phyloP scores from a whole-genome alignment of 1,284 basidiomycete genomes.

The Moesziomyces antarcticus region DNA sequence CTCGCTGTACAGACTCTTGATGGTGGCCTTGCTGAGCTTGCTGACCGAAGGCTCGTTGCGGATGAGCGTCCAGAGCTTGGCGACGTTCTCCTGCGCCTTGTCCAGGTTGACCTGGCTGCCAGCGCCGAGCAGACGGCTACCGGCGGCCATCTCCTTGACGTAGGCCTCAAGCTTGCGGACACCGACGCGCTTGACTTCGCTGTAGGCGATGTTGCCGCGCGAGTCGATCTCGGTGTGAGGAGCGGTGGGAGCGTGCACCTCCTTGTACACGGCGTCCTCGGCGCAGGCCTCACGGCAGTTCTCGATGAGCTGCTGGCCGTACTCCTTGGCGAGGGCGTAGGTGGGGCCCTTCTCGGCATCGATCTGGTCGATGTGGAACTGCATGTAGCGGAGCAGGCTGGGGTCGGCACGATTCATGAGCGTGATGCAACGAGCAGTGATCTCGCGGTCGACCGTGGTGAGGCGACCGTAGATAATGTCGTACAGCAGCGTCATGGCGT shows the following conservation, averaged over 20 bases:
- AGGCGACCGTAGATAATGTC: conserved; percentile 79
- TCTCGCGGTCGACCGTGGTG: conserved; percentile 81
- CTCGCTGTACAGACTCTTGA: conserved; percentile 95
- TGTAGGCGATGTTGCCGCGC: conserved; percentile 93
- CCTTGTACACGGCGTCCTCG: conserved; percentile 89
- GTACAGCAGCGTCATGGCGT: conserved; percentile 93
- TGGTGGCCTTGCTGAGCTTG: conserved; percentile 94
- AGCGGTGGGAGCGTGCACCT: conserved; percentile 78
- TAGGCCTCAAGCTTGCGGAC: conserved; percentile 98
- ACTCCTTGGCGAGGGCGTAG: conserved; percentile 93
- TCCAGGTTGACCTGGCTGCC: conserved; percentile 72
- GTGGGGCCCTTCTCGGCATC: conserved; percentile 83
- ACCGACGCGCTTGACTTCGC: conserved; percentile 91
- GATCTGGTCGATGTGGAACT: conserved; percentile 88
- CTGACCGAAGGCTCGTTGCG: conserved; percentile 96
- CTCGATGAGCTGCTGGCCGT: conserved; percentile 93
- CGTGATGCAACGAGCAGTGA: conserved; percentile 81
- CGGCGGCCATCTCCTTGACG: conserved; percentile 97
- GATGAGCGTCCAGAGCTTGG: conserved; percentile 96
- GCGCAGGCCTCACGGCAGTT: conserved; percentile 87
- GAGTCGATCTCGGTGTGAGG: conserved; percentile 91
- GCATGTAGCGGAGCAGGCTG: conserved; percentile 79
- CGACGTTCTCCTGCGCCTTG: conserved; percentile 94
- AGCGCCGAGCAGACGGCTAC: conserved; percentile 74
- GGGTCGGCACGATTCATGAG: conserved; percentile 94